These are phyloP conservation scores for Betula pendula DNA, from an alignment of 306 rosid species.

Conservation along the genomic window DNA sequence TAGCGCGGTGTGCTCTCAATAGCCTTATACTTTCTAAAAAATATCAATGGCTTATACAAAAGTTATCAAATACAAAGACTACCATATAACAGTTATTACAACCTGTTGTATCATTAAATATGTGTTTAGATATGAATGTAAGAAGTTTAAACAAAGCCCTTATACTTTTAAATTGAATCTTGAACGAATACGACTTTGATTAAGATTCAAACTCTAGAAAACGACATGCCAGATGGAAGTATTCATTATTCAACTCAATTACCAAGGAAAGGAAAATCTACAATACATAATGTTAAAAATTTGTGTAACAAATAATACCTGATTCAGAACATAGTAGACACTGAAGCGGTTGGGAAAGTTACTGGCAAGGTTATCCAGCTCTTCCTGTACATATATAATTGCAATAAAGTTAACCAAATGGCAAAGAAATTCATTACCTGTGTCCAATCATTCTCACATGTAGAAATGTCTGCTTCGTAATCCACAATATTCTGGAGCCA, in stretches of 20 bases:
- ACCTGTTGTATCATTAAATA: neutral
- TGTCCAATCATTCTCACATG: constrained; percentile 3
- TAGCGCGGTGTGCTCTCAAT: neutral
- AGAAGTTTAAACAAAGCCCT: neutral
- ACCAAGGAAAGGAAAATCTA: neutral
- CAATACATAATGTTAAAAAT: neutral
- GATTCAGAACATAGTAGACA: constrained; percentile 39
- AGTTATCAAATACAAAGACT: neutral
- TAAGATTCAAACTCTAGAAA: neutral
- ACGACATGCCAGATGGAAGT: neutral
- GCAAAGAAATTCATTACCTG: neutral
- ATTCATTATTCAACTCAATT: neutral
- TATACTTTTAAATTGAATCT: neutral
- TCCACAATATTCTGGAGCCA: neutral
- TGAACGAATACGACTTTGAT: neutral
- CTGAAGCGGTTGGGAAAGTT: constrained; percentile 37
- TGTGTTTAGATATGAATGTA: neutral
- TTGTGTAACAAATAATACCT: constrained; percentile 24
- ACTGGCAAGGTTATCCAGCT: constrained; percentile 29
- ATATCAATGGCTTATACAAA: neutral
- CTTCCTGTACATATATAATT: constrained; percentile 35
- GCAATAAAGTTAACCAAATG: neutral
- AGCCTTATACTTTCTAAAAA: neutral
- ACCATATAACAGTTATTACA: neutral
- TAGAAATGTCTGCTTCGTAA: neutral